Conservation (phyloP, 2,329 filamentous ascomycete species). For the Thielaviopsis punctulata region DNA sequence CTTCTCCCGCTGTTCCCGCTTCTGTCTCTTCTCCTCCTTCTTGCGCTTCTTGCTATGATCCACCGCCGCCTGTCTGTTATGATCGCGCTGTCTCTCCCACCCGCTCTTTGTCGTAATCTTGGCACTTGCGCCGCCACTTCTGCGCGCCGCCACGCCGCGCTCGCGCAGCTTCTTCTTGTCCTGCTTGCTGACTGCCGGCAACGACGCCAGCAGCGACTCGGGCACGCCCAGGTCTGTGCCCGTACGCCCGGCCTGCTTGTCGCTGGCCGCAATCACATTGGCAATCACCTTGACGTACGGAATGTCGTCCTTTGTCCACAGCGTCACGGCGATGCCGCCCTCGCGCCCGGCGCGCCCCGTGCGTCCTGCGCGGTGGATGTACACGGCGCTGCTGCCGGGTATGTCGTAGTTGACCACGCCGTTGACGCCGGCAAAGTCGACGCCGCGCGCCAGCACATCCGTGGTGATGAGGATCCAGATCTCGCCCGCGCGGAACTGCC, state of each 20-base stretch:
- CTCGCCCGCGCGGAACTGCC: slow-evolving; percentile 75
- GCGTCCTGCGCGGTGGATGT: slow-evolving; percentile 83
- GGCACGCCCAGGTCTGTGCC: slow-evolving; percentile 45
- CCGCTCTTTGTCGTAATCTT: slow-evolving; percentile 74
- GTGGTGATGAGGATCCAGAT: slow-evolving; percentile 96
- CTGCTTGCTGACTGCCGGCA: slow-evolving; percentile 70
- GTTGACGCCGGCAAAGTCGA: slow-evolving; percentile 90
- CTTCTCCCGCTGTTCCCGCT: slow-evolving; percentile 14
- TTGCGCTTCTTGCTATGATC: slow-evolving; percentile 42
- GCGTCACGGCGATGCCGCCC: slow-evolving; percentile 78
- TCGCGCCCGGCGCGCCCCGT: slow-evolving; percentile 77
- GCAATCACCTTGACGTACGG: slow-evolving; percentile 78
- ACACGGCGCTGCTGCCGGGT: slow-evolving; percentile 73
- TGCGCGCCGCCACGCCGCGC: slow-evolving; percentile 59
- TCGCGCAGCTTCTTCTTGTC: slow-evolving; percentile 70
- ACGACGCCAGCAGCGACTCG: slow-evolving; percentile 73
- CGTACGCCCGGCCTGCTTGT: slow-evolving; percentile 46
- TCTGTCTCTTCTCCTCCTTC: slow-evolving; percentile 16
- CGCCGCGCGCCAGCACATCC: slow-evolving; percentile 75
- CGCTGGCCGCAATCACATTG: slow-evolving; percentile 74
- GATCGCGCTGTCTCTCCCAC: slow-evolving; percentile 51
- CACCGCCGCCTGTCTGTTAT: slow-evolving; percentile 47
- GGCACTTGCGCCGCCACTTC: slow-evolving; percentile 27
- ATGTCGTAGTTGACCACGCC: slow-evolving; percentile 97
- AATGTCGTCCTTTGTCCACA: slow-evolving; percentile 92